Percentiles rank a stretch among this genome's conserved stretches.
Evolutionary conservation across 805 yeast genomes (phyloP).

Genomic region (Danielozyma ontarioensis): DNA sequence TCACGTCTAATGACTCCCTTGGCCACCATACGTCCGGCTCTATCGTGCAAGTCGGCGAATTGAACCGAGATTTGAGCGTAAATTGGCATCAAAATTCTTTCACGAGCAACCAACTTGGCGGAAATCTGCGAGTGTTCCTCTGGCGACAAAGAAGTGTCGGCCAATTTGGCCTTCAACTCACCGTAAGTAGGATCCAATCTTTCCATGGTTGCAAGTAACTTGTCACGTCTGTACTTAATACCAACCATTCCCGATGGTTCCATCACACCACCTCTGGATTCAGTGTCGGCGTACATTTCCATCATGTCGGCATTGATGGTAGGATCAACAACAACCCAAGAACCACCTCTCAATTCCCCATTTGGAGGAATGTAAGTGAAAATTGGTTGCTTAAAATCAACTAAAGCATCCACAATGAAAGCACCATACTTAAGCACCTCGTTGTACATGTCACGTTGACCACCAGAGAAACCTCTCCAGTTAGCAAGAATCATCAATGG

Average conservation of each 20-base stretch:
- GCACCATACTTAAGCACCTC: slow-evolving; percentile 97
- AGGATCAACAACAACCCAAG: slow-evolving; percentile 99
- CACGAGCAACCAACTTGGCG: slow-evolving; percentile 70
- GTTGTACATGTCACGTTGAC: slow-evolving; percentile 99
- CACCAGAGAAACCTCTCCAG: slow-evolving; percentile 99
- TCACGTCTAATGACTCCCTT: slow-evolving; percentile 87
- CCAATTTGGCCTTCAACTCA: slow-evolving; percentile 56
- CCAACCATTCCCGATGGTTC: slow-evolving; percentile 99
- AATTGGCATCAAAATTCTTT: slow-evolving; percentile 73
- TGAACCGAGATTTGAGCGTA: slow-evolving; percentile 91
- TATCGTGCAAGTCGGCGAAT: slow-evolving; percentile 96
- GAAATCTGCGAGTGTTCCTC: slow-evolving; percentile 66
- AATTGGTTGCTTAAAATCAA: slow-evolving; percentile 93
- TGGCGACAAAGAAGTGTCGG: slow-evolving; percentile 45
- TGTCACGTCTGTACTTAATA: slow-evolving; percentile 93
- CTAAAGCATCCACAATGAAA: slow-evolving; percentile 93
- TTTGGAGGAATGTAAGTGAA: slow-evolving; percentile 96
- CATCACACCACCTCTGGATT: slow-evolving; percentile 94
- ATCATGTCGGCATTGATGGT: slow-evolving; percentile 94
- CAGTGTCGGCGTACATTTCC: slow-evolving; percentile 98
- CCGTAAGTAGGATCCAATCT: slow-evolving; percentile 79
- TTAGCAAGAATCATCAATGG: slow-evolving; percentile 97
- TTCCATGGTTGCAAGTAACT: slow-evolving; percentile 83
- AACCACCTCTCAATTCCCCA: slow-evolving; percentile 99
- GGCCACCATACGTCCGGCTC: slow-evolving; percentile 95